Base-by-base conservation (phyloP, 441 rosid species). In the Breynia disticha region DNA sequence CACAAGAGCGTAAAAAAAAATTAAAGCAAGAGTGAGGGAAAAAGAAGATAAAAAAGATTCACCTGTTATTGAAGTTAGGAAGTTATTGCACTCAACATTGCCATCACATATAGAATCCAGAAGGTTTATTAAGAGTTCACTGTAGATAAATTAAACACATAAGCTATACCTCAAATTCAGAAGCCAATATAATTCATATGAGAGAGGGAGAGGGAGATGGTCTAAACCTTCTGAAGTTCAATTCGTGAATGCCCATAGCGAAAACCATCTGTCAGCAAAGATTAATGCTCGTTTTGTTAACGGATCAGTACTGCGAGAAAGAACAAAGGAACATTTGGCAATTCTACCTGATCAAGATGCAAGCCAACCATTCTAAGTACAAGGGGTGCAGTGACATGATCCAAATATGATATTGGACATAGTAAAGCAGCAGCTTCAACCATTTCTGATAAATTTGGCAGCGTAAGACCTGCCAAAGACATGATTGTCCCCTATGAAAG, bases 361-460 rank as follows among this genome's bases (percentile, higher is more conserved):
- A 80, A 37, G 54, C 62, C 64, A 60, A 85, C 98, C 93, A 91
- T 87, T 78, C 83, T 72, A 57, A 68, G 80, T 43, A 82, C 94
- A 69, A 87, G 85, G 38, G 95, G 89, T 67, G 95, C 86, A 47
- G 67, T 80, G 47, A 82, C 65, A 73, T 86, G 87, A 50, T 73
- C 87, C 76, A 91, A 74, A 74, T 80, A 87, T 41, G 98, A 75
- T 71, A 91, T 91, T 56, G 98, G 96, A 63, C 79, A 80, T 49
- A 91, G 75, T 68, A 91, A 80, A 14, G 96, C 95, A 64, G 90
- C 98, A 67, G 96, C 98, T 71, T 78, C 89, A 61, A 91, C 87
- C 95, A 82, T 80, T 65, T 82, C 79, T 8, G 63, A 81, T 19
- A 91, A 61, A 52, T 71, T 74, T 11, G 87, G 79, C 60, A 76